phyloP scores from a whole-genome alignment of 2,329 filamentous ascomycete species.

The Penicillium vulpinum region DNA sequence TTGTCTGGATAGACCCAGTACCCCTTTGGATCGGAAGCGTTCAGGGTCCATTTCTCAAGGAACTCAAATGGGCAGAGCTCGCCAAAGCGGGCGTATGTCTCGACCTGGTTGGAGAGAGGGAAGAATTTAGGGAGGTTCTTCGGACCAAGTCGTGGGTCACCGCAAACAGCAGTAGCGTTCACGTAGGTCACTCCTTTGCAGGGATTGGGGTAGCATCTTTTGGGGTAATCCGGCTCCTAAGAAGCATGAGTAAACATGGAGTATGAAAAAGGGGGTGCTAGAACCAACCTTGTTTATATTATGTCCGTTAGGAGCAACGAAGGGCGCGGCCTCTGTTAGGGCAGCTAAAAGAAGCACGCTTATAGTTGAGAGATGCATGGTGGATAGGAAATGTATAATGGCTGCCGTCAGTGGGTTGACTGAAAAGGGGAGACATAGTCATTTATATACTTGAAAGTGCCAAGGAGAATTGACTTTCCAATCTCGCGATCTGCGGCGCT shows the following conservation, averaged over 20 bases:
- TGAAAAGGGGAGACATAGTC: neutral
- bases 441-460: neutral
- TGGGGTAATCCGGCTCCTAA: conserved; percentile 11
- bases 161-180: conserved; percentile 18
- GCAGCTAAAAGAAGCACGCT: neutral
- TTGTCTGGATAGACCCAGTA: conserved; percentile 40
- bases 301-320: neutral
- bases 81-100: conserved; percentile 25
- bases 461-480: neutral
- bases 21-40: conserved; percentile 20
- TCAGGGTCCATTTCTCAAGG: conserved; percentile 13
- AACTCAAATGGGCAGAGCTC: conserved; percentile 20
- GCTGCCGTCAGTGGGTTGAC: neutral
- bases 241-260: neutral
- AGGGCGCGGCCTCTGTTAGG: neutral
- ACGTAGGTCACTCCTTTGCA: conserved; percentile 12
- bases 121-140: conserved; percentile 13
- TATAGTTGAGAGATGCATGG: conserved; percentile 3
- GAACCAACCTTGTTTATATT: neutral
- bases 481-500: neutral
- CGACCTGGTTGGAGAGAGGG: conserved; percentile 19
- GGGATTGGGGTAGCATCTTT: conserved; percentile 11
- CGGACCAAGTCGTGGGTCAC: conserved; percentile 22
- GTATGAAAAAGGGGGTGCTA: neutral
- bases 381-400: neutral